Conservation (phyloP, 2,329 filamentous ascomycete genomes). For the Tothia fuscella region DNA sequence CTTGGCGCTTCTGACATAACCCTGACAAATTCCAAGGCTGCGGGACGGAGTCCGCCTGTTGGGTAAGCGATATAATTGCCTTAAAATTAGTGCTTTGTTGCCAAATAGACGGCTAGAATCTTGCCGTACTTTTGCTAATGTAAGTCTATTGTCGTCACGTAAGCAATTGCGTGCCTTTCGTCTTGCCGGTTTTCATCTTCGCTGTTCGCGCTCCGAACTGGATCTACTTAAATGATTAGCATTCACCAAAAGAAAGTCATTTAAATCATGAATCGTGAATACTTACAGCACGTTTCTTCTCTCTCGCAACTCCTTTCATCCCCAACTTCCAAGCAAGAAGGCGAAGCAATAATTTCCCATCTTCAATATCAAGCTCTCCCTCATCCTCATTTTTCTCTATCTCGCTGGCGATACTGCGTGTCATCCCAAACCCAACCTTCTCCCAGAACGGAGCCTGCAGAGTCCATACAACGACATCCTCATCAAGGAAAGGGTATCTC, state of each 20-base stretch:
- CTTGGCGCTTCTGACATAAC: no score
- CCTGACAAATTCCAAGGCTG: no score
- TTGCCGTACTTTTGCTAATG: no score
- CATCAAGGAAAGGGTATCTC: constrained; percentile 83
- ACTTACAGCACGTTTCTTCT: constrained; percentile 79
- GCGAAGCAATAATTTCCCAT: constrained; percentile 70
- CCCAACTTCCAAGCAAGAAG: constrained; percentile 64
- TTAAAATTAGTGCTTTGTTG: no score
- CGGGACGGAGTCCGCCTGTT: no score
- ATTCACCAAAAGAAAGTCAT: constrained; percentile 17
- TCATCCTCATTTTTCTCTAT: constrained; percentile 14
- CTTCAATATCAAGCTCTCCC: constrained; percentile 43
- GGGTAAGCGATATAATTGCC: no score
- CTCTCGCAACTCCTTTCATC: constrained; percentile 58
- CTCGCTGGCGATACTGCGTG: constrained; percentile 17
- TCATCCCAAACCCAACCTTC: constrained; percentile 72
- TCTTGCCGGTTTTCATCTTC: constrained; percentile 37
- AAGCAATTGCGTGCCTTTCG: constrained; percentile 35
- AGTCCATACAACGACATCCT: constrained; percentile 72
- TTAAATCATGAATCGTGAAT: constrained; percentile 18
- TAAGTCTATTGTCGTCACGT: no score
- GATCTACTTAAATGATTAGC: no score
- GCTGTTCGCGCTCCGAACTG: constrained; percentile 33
- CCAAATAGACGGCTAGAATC: no score
- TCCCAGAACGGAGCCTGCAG: constrained; percentile 62